phyloP scores from a whole-genome alignment of 202 grass and related monocot genomes.

The Carex arenaria region DNA sequence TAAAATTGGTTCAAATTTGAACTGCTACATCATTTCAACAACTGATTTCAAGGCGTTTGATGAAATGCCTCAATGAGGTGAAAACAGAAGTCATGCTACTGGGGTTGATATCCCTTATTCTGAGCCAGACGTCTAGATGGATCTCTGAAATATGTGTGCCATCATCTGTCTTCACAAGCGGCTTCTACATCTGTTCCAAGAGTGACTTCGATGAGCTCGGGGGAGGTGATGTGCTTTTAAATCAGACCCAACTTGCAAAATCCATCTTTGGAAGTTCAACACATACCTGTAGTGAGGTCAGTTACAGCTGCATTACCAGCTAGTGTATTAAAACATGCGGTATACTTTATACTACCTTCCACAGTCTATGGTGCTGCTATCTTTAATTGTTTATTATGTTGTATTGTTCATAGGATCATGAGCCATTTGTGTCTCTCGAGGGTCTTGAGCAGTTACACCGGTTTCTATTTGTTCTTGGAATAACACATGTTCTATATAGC shows the following conservation, averaged over 20 bases:
- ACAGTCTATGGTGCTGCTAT: background rate
- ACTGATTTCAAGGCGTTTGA: slow-evolving; percentile 21
- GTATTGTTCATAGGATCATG: slow-evolving; percentile 60
- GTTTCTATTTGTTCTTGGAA: slow-evolving; percentile 89
- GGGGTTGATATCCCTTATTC: slow-evolving; percentile 86
- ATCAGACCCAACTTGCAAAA: slow-evolving; percentile 36
- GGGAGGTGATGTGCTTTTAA: background rate
- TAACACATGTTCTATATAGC: slow-evolving; percentile 87
- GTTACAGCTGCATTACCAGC: background rate
- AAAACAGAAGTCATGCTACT: slow-evolving; percentile 88
- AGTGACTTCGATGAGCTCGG: slow-evolving; percentile 35
- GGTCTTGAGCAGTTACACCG: slow-evolving; percentile 88
- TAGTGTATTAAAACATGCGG: background rate
- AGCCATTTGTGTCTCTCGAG: slow-evolving; percentile 88
- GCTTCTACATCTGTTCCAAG: slow-evolving; percentile 78
- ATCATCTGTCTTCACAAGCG: slow-evolving; percentile 53
- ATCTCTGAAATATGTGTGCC: slow-evolving; percentile 90
- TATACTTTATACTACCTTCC: background rate
- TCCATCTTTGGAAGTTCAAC: slow-evolving; percentile 24
- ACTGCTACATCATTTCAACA: background rate
- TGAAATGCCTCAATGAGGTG: slow-evolving; percentile 5
- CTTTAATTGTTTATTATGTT: slow-evolving; percentile 15
- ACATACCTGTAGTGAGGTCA: slow-evolving; percentile 54
- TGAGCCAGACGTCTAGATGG: slow-evolving; percentile 78
- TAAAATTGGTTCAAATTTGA: background rate